Conservation (phyloP, 2,329 filamentous ascomycete genomes). For the Aureobasidium mangrovei region DNA sequence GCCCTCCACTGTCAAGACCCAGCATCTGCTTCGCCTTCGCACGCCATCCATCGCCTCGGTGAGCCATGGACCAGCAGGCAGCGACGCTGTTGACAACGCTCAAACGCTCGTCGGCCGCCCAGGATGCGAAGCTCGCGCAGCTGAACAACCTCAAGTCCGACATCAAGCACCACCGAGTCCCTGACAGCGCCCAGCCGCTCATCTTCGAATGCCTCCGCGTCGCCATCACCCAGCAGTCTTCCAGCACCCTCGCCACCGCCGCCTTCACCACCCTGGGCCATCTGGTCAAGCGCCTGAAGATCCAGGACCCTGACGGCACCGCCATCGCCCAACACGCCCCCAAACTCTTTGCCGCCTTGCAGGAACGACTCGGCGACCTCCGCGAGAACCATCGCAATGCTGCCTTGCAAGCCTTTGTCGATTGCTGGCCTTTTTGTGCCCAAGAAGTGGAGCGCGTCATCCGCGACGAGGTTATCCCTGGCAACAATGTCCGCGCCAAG, state of each 20-base stretch:
- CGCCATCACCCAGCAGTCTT: conserved; percentile 68
- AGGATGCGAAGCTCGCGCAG: conserved; percentile 60
- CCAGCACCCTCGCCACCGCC: conserved; percentile 62
- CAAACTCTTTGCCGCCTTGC: conserved; percentile 62
- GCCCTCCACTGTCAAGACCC: conserved; percentile 2
- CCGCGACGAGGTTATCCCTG: conserved; percentile 66
- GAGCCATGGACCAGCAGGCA: conserved; percentile 49
- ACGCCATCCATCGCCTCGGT: not conserved
- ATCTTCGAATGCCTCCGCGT: conserved; percentile 76
- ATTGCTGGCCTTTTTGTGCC: conserved; percentile 62
- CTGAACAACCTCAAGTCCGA: conserved; percentile 67
- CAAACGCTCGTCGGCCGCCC: conserved; percentile 54
- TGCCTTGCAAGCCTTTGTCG: conserved; percentile 65
- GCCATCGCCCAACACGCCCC: conserved; percentile 56
- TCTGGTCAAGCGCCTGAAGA: conserved; percentile 72
- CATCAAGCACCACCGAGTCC: conserved; percentile 89
- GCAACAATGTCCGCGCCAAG: conserved; percentile 76
- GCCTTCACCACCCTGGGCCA: conserved; percentile 85
- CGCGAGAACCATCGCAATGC: conserved; percentile 76
- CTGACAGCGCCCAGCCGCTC: conserved; percentile 58
- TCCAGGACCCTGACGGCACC: conserved; percentile 71
- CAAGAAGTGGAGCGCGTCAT: conserved; percentile 72
- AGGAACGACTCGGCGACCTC: conserved; percentile 79
- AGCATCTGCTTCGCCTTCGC: not conserved
- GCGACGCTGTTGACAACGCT: conserved; percentile 44